Conservation (phyloP, 345 rosid species). For the Isatis tinctoria region DNA sequence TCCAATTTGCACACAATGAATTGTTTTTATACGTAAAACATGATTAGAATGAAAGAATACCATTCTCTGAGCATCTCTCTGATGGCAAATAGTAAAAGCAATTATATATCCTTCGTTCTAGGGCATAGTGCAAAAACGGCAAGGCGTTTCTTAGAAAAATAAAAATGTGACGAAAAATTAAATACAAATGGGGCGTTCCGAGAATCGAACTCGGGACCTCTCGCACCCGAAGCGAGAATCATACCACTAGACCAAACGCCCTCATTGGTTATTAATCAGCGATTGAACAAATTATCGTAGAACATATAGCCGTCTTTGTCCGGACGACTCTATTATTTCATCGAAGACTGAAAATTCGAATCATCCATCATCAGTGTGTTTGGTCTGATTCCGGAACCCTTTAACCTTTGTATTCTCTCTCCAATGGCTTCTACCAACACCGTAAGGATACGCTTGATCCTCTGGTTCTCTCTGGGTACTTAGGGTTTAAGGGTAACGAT, state of each 20-base stretch:
- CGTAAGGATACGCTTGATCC: constrained; percentile 32
- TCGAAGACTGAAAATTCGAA: constrained; percentile 3
- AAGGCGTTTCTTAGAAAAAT: too few species aligned
- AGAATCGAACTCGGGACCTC: constrained; percentile 97
- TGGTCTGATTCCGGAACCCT: not conserved
- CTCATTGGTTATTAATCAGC: rapidly evolving
- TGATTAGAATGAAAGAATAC: not conserved
- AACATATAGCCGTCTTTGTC: not conserved
- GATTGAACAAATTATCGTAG: rapidly evolving
- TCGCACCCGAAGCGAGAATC: constrained; percentile 99
- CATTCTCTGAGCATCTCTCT: not conserved
- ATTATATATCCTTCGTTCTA: not conserved
- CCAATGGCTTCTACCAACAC: constrained; percentile 45
- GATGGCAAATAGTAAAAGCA: not conserved
- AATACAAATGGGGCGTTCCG: constrained; percentile 53
- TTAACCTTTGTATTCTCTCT: not conserved
- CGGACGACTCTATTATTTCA: not conserved
- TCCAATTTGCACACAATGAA: not conserved
- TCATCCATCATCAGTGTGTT: too few species aligned
- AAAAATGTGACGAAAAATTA: too few species aligned
- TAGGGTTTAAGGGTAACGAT: not conserved
- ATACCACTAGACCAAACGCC: constrained; percentile 97
- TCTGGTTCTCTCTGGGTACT: not conserved
- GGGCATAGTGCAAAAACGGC: not conserved
- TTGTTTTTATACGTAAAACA: not conserved